Evolutionary conservation across 2,329 filamentous ascomycete genomes (phyloP), one percentile per base, ranked within the genome.

Genomic region (Fusarium dlaminii): DNA sequence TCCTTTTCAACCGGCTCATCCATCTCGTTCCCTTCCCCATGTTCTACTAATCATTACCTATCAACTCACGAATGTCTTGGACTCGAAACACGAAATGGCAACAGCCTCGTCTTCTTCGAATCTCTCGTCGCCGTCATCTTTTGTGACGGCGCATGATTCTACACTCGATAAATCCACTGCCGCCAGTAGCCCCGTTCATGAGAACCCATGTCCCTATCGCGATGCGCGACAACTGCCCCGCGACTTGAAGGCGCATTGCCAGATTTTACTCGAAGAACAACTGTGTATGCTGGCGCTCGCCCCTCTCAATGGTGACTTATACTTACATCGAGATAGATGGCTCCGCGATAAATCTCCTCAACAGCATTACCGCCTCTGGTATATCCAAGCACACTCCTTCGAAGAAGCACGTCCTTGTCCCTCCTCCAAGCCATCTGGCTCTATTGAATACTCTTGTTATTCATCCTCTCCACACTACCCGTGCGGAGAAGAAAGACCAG

Each of bases 381-480:
- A 78, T 80, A 78, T 81, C 82, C 12, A 79, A 77, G 72, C 72
- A 75, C 46, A 67, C 68, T 9, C 63, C 72, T 8, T 66, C 62
- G 51, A 68, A 61, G 43, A 83, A 82, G 37, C 85, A 90, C 2
- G 88, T 89, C 17, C 89, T 88, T 66, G 83, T 94, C 24, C 93
- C 96, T 3, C 90, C 93, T 6, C 87, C 92, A 0, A 89, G 90
- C 64, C 91, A 96, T 73, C 86, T 98, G 30, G 91, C 93, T 13
- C 86, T 98, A 14, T 88, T 95, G n/a, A 90, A 88, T 48, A 96
- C 94, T 4, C 86, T 98, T n/a, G 83, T 92, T n/a, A 89, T 96
- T 20, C 94, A 98, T 78, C 96, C 96, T 0, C 84, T 86, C 30
- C 90, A 93, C 73, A 98, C 95, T 2, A 96, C 92, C 7, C 90